These are phyloP conservation scores for Leishmania mexicana DNA, from an alignment of 208 protist genomes.

Conservation along the genomic window DNA sequence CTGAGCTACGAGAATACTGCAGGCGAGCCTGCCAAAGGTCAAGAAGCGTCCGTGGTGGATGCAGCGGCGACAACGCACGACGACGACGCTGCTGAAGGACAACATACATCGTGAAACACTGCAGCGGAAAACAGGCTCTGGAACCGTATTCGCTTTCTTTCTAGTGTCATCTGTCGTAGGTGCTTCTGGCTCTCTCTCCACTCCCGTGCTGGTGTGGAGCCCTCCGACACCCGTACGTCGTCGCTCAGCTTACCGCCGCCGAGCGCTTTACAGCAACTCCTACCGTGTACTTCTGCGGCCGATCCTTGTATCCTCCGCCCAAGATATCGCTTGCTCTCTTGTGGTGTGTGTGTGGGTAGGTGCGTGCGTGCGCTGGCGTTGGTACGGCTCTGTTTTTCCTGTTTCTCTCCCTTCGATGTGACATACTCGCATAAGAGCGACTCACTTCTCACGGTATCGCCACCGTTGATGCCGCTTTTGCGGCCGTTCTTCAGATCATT, in stretches of 20 bases:
- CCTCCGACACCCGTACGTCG: neutral
- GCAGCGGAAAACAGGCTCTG: neutral
- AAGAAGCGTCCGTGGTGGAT: neutral
- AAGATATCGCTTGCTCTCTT: neutral
- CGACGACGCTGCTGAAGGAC: neutral
- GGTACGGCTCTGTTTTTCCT: neutral
- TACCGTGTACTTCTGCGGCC: neutral
- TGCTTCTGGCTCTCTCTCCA: neutral
- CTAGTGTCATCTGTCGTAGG: neutral
- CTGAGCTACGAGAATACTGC: constrained; percentile 29
- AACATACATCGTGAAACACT: neutral
- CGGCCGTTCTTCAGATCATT: neutral
- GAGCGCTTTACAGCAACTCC: neutral
- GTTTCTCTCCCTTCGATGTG: constrained; percentile 3
- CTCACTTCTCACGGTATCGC: neutral
- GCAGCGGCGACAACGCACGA: neutral
- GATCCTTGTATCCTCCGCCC: neutral
- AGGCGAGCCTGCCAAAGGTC: constrained; percentile 3
- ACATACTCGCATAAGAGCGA: neutral
- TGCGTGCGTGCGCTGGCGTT: neutral
- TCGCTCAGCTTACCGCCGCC: neutral
- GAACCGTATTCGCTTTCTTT: too few species aligned
- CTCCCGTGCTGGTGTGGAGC: neutral
- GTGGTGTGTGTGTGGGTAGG: neutral
- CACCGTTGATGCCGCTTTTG: neutral